phyloP scores from a whole-genome alignment of 371 early-diverging fungal genomes.

The Zancudomyces culisetae region DNA sequence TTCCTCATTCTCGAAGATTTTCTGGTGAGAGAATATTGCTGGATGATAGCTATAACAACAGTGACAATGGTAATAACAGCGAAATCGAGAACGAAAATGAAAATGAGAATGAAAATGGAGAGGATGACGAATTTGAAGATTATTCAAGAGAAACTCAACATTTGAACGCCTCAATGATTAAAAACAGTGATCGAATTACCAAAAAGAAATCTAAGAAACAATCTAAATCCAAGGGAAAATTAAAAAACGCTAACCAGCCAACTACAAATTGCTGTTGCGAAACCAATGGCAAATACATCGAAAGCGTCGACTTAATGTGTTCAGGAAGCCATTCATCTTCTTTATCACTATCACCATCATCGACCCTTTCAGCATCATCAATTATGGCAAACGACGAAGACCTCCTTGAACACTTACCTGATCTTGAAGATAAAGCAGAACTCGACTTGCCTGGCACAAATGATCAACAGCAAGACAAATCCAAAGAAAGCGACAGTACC shows the following conservation, averaged over 20 bases:
- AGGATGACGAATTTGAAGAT: background rate
- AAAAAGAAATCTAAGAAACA: too few relatives aligned
- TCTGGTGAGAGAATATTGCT: slow-evolving; percentile 8
- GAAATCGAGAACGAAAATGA: background rate
- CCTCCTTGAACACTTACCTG: background rate
- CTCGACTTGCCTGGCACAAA: background rate
- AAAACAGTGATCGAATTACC: background rate
- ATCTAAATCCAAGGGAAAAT: background rate
- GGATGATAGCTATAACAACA: background rate
- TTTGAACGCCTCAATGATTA: background rate
- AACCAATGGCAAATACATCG: background rate
- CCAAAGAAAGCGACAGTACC: background rate
- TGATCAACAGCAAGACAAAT: background rate
- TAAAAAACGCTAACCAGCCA: background rate
- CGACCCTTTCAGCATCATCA: slow-evolving; percentile 21
- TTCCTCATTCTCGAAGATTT: slow-evolving; percentile 12
- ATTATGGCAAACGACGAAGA: slow-evolving; percentile 1
- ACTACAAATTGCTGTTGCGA: too few relatives aligned
- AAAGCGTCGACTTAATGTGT: background rate
- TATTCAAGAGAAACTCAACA: background rate
- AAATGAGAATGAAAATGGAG: background rate
- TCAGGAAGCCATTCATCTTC: slow-evolving; percentile 4
- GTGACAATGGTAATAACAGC: too few relatives aligned
- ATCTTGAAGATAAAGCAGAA: background rate
- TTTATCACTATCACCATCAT: slow-evolving; percentile 21